Base-by-base conservation (phyloP, 305 asterid genomes). In the Fraxinus paxiana region DNA sequence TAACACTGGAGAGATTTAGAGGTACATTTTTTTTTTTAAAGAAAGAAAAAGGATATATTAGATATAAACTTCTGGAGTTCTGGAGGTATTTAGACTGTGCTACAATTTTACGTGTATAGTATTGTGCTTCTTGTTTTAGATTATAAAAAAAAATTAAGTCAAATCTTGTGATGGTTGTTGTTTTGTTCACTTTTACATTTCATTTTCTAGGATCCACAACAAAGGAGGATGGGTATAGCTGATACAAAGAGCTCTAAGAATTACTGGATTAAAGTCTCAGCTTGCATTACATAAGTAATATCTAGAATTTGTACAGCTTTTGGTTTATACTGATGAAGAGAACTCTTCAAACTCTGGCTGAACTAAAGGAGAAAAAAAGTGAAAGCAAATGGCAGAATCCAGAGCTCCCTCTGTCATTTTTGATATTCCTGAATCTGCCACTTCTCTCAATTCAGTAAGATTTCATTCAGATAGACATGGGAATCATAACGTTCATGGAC, bases 361-460 rank as follows among this genome's bases (percentile, higher is more conserved):
- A 83, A 82, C 67, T 85, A 72, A 78, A 79, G 33, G 73, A 79
- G 75, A 20, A 37, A 78, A 78, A 41, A 81, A 73, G 74, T 33
- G 35, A 70, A 73, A 67, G 84, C 43, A 85, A 86, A 96, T 94
- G 98, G 89, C 88, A 81, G 97, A 85, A 87, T 87, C 86, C 33
- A 86, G 82, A 83, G 81, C 83, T 63, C 87, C 87, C 46, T 84
- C 87, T 65, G 69, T 81, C 77, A 63, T 78, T 75, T 77, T 82
- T 48, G 79, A 85, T 73, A 74, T 79, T 84, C 88, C 85, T 17
- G 94, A 87, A 79, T 78, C 88, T 75, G 63, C 78, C 15, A 41
- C 83, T 76, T 79, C 88, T 51, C 79, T 76, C 41, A 85, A 80
- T 80, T 59, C 86, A 73, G 41, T 90, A 71, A 90, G 88, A 78